Evolutionary conservation across 495 filamentous ascomycete species (phyloP).

Genomic region (Aspergillus diversus): DNA sequence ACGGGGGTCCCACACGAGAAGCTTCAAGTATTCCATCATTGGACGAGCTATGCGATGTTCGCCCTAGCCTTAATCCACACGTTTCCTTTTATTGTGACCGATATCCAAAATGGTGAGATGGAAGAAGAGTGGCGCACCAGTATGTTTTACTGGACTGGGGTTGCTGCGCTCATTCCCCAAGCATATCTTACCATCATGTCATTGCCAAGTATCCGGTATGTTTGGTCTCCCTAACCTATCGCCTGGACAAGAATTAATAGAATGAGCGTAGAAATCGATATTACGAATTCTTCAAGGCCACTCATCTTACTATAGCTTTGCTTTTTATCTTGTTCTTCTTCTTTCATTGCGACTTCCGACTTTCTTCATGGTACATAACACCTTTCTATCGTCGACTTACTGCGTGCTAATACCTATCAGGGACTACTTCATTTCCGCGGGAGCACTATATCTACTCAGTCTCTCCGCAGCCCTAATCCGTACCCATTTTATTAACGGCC

Average conservation of each 20-base stretch:
- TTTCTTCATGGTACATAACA: slow-evolving; percentile 53
- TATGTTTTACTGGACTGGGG: slow-evolving; percentile 60
- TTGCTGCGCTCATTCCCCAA: slow-evolving; percentile 57
- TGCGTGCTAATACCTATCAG: slow-evolving; percentile 25
- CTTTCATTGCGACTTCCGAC: slow-evolving; percentile 60
- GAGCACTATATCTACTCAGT: slow-evolving; percentile 49
- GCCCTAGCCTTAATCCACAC: slow-evolving; percentile 57
- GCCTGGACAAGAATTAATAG: no score
- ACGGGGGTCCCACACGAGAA: slow-evolving; percentile 61
- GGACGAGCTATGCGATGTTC: slow-evolving; percentile 57
- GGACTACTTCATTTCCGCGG: slow-evolving; percentile 65
- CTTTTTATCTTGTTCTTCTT: slow-evolving; percentile 61
- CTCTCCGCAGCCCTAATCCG: slow-evolving; percentile 45
- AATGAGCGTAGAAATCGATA: slow-evolving; percentile 44
- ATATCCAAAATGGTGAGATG: slow-evolving; percentile 54
- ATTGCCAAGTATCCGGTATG: slow-evolving; percentile 51
- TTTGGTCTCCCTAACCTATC: neutral
- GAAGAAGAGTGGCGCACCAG: slow-evolving; percentile 45
- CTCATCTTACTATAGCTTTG: slow-evolving; percentile 53
- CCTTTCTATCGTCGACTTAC: slow-evolving; percentile 9
- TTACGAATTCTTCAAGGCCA: slow-evolving; percentile 65
- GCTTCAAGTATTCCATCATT: slow-evolving; percentile 55
- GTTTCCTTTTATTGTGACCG: slow-evolving; percentile 59
- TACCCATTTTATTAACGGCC: slow-evolving; percentile 28
- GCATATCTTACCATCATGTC: slow-evolving; percentile 58